Evolutionary conservation across 2,329 filamentous ascomycete genomes (phyloP).

Genomic region (Bipolaris victoriae): DNA sequence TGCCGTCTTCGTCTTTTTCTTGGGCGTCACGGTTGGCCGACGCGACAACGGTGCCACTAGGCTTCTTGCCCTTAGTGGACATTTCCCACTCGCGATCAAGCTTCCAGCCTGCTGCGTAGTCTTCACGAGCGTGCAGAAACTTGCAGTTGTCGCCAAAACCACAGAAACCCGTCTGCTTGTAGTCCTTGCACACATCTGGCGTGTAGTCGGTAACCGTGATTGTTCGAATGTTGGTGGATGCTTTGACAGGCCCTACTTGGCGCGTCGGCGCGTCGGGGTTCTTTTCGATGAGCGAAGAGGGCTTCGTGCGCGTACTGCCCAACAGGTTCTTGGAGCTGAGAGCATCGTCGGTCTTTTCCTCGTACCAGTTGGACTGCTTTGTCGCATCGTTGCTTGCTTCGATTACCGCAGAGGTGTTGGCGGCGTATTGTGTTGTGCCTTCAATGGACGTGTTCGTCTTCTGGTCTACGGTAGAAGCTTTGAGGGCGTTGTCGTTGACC

Average conservation of each 20-base stretch:
- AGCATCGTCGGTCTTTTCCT: slow-evolving; percentile 67
- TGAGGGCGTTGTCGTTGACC: slow-evolving; percentile 69
- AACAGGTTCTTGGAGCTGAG: slow-evolving; percentile 63
- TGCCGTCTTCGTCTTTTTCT: slow-evolving; percentile 56
- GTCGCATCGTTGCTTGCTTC: slow-evolving; percentile 83
- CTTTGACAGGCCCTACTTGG: slow-evolving; percentile 84
- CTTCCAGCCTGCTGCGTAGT: slow-evolving; percentile 93
- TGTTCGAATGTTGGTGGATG: slow-evolving; percentile 85
- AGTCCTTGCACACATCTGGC: slow-evolving; percentile 95
- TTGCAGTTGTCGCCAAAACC: slow-evolving; percentile 83
- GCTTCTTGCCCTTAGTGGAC: slow-evolving; percentile 68
- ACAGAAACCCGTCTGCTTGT: slow-evolving; percentile 72
- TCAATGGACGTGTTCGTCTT: slow-evolving; percentile 49
- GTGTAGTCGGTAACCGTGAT: slow-evolving; percentile 90
- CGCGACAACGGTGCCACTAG: slow-evolving; percentile 59
- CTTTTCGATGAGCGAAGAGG: slow-evolving; percentile 71
- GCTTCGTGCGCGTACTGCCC: slow-evolving; percentile 59
- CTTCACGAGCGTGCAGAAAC: slow-evolving; percentile 75
- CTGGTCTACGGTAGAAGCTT: slow-evolving; percentile 65
- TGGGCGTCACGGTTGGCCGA: slow-evolving; percentile 60
- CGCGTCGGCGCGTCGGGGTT: slow-evolving; percentile 75
- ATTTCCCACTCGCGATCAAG: slow-evolving; percentile 94
- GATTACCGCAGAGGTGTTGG: slow-evolving; percentile 68
- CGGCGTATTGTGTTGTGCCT: slow-evolving; percentile 61
- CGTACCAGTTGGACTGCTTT: slow-evolving; percentile 87